phyloP scores from a whole-genome alignment of 805 yeast species.

The Candida vartiovaarae region DNA sequence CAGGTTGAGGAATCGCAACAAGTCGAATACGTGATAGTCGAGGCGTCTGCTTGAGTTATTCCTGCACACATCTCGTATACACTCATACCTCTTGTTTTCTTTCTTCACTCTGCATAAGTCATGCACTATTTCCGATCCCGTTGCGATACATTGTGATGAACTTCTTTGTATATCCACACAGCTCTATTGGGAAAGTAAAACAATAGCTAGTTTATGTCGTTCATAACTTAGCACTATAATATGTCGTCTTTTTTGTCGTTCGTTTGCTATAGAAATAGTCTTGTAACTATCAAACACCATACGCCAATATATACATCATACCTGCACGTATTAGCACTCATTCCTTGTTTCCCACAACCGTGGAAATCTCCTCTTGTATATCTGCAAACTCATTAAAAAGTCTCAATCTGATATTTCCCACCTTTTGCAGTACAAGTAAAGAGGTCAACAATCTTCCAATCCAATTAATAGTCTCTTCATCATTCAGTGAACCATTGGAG shows the following conservation, averaged over 20 bases:
- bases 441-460: conserved; percentile 37
- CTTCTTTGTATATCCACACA: conserved; percentile 14
- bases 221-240: too few relatives aligned
- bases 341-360: background rate
- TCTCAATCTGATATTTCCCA: conserved; percentile 12
- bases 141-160: conserved; percentile 18
- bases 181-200: background rate
- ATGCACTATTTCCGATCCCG: background rate
- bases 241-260: too few relatives aligned
- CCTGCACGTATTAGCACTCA: background rate
- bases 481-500: conserved; percentile 24
- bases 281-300: background rate
- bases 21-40: background rate
- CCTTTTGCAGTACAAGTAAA: conserved; percentile 14
- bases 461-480: conserved; percentile 52
- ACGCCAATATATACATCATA: too few relatives aligned
- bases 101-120: background rate
- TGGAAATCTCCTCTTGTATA: conserved; percentile 17
- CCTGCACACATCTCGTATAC: too few relatives aligned
- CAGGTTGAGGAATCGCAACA: background rate
- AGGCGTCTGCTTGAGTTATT: conserved; percentile 1
- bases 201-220: background rate
- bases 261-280: background rate
- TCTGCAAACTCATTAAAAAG: conserved; percentile 20
- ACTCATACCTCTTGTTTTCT: background rate